Evolutionary conservation across 108 stramenopile genomes (phyloP).

Genomic region (Nitzschia putrida): DNA sequence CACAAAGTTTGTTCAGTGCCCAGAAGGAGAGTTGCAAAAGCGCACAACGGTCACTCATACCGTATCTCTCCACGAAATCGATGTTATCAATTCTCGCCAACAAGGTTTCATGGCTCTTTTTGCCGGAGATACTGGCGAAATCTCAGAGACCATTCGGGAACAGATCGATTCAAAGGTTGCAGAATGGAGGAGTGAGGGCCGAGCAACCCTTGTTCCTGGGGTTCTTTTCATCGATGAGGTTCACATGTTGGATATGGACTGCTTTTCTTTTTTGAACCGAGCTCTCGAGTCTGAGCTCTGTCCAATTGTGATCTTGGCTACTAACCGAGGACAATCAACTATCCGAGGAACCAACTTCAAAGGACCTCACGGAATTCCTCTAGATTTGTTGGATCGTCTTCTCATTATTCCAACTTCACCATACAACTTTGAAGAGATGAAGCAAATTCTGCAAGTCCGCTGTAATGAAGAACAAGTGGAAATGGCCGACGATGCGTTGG

Average conservation of each 20-base stretch:
- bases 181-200: conserved; percentile 97
- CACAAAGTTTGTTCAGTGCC: conserved; percentile 97
- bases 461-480: conserved; percentile 98
- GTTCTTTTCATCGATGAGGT: conserved; percentile 99
- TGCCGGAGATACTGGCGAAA: conserved; percentile 99
- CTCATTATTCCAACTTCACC: conserved; percentile 95
- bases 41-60: conserved; percentile 95
- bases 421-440: conserved; percentile 89
- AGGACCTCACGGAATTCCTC: conserved; percentile 96
- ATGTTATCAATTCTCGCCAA: conserved; percentile 98
- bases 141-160: conserved; percentile 93
- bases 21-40: conserved; percentile 98
- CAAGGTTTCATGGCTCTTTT: conserved; percentile 99
- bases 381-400: conserved; percentile 95
- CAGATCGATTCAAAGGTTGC: conserved; percentile 98
- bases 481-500: conserved; percentile 94
- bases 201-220: conserved; percentile 96
- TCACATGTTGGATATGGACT: conserved; percentile 99
- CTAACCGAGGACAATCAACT: conserved; percentile 94
- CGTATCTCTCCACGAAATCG: conserved; percentile 98
- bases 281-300: conserved; percentile 92
- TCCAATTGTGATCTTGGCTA: conserved; percentile 97
- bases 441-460: conserved; percentile 77
- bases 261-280: conserved; percentile 96
- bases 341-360: conserved; percentile 95